Conservation (phyloP, 1,284 basidiomycete genomes). For the Rhodotorula sp. region DNA sequence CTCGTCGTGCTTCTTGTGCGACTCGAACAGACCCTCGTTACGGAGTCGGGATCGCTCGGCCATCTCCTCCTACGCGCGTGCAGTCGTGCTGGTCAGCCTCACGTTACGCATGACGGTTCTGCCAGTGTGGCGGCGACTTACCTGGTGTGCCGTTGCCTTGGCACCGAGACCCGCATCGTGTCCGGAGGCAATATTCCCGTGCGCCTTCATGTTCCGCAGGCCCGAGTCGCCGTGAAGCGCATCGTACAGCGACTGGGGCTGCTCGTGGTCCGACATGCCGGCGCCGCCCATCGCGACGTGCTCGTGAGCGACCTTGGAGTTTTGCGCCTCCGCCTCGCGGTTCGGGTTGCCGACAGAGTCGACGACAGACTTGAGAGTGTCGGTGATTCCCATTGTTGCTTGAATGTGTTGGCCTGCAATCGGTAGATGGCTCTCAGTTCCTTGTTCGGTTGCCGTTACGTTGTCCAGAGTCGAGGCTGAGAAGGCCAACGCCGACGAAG, state of each 20-base stretch:
- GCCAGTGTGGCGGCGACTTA: not conserved
- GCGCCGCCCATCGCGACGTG: slow-evolving; percentile 18
- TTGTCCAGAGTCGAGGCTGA: too few species aligned
- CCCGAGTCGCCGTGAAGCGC: slow-evolving; percentile 5
- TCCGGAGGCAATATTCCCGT: slow-evolving; percentile 19
- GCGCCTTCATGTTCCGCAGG: slow-evolving; percentile 7
- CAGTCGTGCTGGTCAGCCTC: not conserved
- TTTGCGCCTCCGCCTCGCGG: not conserved
- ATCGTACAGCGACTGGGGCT: slow-evolving; percentile 4
- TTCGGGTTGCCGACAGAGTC: slow-evolving; percentile 19
- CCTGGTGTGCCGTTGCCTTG: slow-evolving; percentile 27
- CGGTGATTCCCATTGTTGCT: slow-evolving; percentile 6
- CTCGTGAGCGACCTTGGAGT: slow-evolving; percentile 5
- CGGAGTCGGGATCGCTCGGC: slow-evolving; percentile 32
- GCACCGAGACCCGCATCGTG: slow-evolving; percentile 18
- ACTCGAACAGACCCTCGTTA: slow-evolving; percentile 29
- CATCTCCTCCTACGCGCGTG: slow-evolving; percentile 21
- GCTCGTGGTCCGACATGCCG: slow-evolving; percentile 7
- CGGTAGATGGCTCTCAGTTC: not conserved
- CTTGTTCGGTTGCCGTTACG: too few species aligned
- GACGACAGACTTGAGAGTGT: slow-evolving; percentile 8
- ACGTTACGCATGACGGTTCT: too few species aligned
- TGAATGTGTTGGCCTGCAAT: not conserved
- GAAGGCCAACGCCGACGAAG: not conserved
- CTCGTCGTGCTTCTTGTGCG: slow-evolving; percentile 29